Base-by-base conservation (phyloP, 805 yeast species). In the Kluyveromyces nonfermentans region DNA sequence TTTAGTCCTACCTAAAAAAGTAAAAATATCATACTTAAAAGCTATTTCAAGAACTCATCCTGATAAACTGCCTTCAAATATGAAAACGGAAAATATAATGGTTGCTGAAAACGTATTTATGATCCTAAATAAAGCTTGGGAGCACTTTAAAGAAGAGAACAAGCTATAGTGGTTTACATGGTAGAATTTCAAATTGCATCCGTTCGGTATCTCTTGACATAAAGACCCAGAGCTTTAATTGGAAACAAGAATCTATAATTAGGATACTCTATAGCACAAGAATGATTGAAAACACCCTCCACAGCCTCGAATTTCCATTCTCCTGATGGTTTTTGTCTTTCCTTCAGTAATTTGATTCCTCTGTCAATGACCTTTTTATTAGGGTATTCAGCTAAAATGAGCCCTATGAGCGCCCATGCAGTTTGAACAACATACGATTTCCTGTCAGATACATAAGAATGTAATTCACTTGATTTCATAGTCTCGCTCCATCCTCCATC, bases 401-500 rank as follows among this genome's bases (percentile, higher is more conserved):
- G 69, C 0, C 90, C 95, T 50, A 93, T 83, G 6, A 85, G 53
- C 0, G 83, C 94, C 98, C 98, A 93, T 0, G 96, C 74, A 0
- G 97, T 88, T 59, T 89, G 97, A 1, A 90, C 96, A 0, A 82
- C 82, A 41, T 82, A 70, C 1, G 95, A 78, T 32, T 65, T 50
- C 19, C 69, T 70, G 12, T 78, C 74, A 37, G 80, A 78, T 2
- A 89, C 84, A 61, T 88, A 90, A 0, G 81, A 70, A 47, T 75
- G 78, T 0, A 89, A 73, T 59, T 90, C 97, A 55, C 90, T 80
- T 3, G 94, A 78, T 59, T 90, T 82, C 85, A 90, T 87, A 7
- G 85, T 75, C 64, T 93, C 99, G 44, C 95, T 85, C 98, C 98
- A 93, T 1, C 98, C 98, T 19, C 98, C 99, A 63, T 93, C 97